A percentile compares a stretch with the other conserved stretches of the same genome.
Conservation (phyloP, 257 asterid species). For the Salvia hispanica region DNA sequence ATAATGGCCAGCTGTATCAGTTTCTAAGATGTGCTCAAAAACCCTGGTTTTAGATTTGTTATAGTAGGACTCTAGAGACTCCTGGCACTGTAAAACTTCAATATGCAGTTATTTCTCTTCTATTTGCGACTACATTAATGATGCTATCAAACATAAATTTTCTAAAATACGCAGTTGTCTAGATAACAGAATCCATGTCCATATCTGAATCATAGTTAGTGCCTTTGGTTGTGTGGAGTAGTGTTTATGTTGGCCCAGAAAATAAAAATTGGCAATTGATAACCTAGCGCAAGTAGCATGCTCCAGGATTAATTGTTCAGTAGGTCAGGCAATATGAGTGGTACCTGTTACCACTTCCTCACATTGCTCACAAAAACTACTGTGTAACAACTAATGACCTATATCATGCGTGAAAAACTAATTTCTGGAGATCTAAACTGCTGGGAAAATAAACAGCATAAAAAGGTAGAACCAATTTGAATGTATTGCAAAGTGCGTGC, state of each 20-base stretch:
- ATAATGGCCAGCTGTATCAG: background rate
- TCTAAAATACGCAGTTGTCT: background rate
- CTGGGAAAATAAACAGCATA: background rate
- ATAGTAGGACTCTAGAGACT: constrained; percentile 5
- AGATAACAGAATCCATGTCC: no score
- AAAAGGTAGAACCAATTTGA: background rate
- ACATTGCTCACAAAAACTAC: background rate
- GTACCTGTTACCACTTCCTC: background rate
- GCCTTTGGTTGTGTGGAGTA: no score
- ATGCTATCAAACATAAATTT: background rate
- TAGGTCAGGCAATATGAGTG: background rate
- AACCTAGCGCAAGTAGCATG: background rate
- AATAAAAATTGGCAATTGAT: background rate
- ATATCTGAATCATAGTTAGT: no score
- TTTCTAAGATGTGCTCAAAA: background rate
- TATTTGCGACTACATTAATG: background rate
- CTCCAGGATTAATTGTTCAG: background rate
- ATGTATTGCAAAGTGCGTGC: background rate
- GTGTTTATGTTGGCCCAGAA: no score
- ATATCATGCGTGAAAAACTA: background rate
- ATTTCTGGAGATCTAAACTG: background rate
- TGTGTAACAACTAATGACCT: background rate
- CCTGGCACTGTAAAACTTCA: background rate
- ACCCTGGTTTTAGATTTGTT: background rate
- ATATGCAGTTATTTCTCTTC: background rate